These are phyloP conservation scores for Apiospora arundinis DNA, from an alignment of 2,329 filamentous ascomycete genomes.

Conservation along the genomic window DNA sequence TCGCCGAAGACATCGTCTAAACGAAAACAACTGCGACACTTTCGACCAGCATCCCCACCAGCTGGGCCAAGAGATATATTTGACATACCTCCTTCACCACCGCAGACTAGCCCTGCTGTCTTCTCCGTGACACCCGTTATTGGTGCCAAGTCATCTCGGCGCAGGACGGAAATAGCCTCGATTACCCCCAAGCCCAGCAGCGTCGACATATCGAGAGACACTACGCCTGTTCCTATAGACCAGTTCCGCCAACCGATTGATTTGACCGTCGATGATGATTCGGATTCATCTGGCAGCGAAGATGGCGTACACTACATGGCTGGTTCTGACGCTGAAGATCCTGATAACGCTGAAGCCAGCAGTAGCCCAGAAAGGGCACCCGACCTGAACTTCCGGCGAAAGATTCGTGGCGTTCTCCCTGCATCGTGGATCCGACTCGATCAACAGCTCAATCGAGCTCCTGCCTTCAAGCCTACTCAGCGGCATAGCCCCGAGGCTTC, in stretches of 20 bases:
- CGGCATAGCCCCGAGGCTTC: constrained; percentile 42
- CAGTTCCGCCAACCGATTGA: constrained; percentile 32
- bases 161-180: constrained; percentile 20
- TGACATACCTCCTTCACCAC: constrained; percentile 47
- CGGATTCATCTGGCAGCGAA: constrained; percentile 23
- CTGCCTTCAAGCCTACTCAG: constrained; percentile 36
- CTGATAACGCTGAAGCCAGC: constrained; percentile 22
- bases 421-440: constrained; percentile 72
- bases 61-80: constrained; percentile 34
- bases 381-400: constrained; percentile 27
- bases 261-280: constrained; percentile 33
- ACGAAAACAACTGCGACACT: neutral
- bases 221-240: constrained; percentile 35
- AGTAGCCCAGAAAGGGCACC: constrained; percentile 37
- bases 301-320: constrained; percentile 28
- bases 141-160: constrained; percentile 22
- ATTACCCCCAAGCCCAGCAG: constrained; percentile 40
- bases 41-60: neutral
- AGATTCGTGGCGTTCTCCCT: constrained; percentile 67
- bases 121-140: constrained; percentile 27
- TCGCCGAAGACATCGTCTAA: constrained; percentile 28
- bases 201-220: constrained; percentile 33
- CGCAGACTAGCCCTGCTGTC: constrained; percentile 44
- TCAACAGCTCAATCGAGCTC: constrained; percentile 48
- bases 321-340: constrained; percentile 47